Conservation (phyloP, 805 yeast genomes). For the Wickerhamiella galacta region DNA sequence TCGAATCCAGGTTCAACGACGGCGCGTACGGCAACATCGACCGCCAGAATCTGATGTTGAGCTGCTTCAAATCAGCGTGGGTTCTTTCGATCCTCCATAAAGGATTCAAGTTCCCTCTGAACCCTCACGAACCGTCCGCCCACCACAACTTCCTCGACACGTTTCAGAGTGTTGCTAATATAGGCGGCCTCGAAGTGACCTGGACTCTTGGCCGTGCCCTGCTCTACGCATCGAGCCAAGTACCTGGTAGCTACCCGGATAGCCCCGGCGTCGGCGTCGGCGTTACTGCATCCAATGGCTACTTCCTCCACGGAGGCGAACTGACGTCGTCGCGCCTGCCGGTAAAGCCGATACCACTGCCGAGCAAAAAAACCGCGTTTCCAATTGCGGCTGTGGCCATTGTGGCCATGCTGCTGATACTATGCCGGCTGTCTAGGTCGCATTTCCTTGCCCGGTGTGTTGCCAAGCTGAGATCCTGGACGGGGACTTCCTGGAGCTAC, state of each 20-base stretch:
- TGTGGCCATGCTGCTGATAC: too few species aligned
- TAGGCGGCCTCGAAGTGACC: slow-evolving; percentile 73
- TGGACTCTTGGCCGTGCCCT: slow-evolving; percentile 92
- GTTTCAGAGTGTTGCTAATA: slow-evolving; percentile 65
- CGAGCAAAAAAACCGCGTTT: too few species aligned
- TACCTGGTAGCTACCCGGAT: slow-evolving; percentile 17
- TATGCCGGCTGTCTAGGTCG: too few species aligned
- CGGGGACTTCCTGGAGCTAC: too few species aligned
- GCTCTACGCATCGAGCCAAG: slow-evolving; percentile 61
- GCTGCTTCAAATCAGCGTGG: slow-evolving; percentile 95
- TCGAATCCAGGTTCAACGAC: slow-evolving; percentile 29
- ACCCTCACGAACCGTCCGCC: slow-evolving; percentile 18
- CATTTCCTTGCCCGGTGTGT: too few species aligned
- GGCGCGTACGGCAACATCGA: slow-evolving; percentile 43
- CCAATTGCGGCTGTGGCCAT: too few species aligned
- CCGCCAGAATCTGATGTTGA: slow-evolving; percentile 42
- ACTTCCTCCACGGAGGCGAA: slow-evolving; percentile 17
- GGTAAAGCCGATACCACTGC: too few species aligned
- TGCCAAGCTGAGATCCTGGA: too few species aligned
- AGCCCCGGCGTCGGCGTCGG: slow-evolving; percentile 12
- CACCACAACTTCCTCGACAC: slow-evolving; percentile 30
- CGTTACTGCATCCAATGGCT: slow-evolving; percentile 7
- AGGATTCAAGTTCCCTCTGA: slow-evolving; percentile 68
- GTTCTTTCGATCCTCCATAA: slow-evolving; percentile 76
- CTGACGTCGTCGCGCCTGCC: too few species aligned